Percentiles rank a stretch among this genome's conserved stretches.
Evolutionary conservation across 345 rosid species (phyloP).

Genomic region (Ceriops decandra): DNA sequence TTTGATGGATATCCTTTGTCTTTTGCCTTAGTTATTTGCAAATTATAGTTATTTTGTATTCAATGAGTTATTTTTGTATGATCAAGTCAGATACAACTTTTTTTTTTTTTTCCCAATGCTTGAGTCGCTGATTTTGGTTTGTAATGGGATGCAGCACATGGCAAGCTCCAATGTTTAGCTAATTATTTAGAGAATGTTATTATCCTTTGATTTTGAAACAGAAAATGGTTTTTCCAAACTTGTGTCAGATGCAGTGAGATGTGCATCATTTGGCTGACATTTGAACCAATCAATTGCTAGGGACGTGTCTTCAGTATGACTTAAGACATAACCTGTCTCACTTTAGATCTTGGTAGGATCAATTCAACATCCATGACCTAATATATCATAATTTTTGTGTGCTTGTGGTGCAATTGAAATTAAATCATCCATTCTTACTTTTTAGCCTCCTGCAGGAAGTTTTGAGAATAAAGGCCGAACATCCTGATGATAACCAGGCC

Average conservation of each 20-base stretch:
- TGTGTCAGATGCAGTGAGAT: background rate
- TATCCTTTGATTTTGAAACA: background rate
- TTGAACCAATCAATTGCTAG: background rate
- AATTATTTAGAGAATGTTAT: background rate
- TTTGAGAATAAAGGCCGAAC: constrained; percentile 69
- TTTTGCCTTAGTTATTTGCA: no score
- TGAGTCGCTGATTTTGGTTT: background rate
- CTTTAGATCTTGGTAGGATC: background rate
- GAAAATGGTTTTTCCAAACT: background rate
- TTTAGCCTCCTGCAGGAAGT: constrained; percentile 62
- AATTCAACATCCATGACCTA: background rate
- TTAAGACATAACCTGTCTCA: background rate
- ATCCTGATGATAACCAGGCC: constrained; percentile 76
- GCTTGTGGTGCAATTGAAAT: constrained; percentile 7
- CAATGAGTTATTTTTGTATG: no score
- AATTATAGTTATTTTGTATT: no score
- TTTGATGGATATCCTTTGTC: no score
- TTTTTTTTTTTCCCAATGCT: no score
- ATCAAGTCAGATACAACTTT: background rate
- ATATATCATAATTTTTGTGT: background rate
- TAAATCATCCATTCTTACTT: constrained; percentile 3
- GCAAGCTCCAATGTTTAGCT: background rate
- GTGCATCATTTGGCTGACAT: constrained; percentile 4
- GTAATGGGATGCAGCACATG: background rate
- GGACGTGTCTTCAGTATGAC: background rate